Percentiles rank a stretch among this genome's conserved stretches.
These are phyloP conservation scores for Trichophyton equinum DNA, from an alignment of 2,329 filamentous ascomycete genomes.

Conservation along the genomic window DNA sequence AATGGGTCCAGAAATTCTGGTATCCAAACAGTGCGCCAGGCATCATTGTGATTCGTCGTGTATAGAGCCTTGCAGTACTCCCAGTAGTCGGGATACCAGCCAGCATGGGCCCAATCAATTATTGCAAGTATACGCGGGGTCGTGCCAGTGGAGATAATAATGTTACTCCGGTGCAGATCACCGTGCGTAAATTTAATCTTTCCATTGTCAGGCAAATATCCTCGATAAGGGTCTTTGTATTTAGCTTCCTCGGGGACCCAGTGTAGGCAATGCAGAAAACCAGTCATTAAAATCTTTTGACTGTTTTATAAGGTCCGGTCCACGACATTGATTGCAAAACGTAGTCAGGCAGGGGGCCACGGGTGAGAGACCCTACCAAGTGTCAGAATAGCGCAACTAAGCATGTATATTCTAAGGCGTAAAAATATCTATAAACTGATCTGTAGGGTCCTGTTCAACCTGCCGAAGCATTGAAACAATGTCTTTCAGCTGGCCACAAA, in stretches of 20 bases:
- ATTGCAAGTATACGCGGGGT: constrained; percentile 17
- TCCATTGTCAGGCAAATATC: constrained; percentile 19
- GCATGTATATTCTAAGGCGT: too few relatives aligned
- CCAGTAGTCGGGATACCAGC: constrained; percentile 26
- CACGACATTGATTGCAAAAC: constrained; percentile 14
- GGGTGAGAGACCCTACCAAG: constrained; percentile 15
- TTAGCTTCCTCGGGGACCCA: constrained; percentile 9
- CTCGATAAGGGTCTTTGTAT: constrained; percentile 14
- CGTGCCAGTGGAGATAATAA: constrained; percentile 17
- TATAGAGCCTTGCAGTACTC: constrained; percentile 24
- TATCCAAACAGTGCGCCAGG: constrained; percentile 15
- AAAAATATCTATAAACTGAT: constrained; percentile 17
- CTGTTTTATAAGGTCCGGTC: constrained; percentile 15
- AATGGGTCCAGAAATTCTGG: constrained; percentile 12
- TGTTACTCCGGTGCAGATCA: constrained; percentile 23
- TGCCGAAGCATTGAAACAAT: constrained; percentile 14
- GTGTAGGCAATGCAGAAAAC: constrained; percentile 17
- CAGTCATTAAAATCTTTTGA: constrained; percentile 20
- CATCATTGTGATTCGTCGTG: constrained; percentile 13
- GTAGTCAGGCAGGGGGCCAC: constrained; percentile 13
- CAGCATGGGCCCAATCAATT: constrained; percentile 23
- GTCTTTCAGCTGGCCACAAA: constrained; percentile 14
- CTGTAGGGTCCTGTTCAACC: constrained; percentile 15
- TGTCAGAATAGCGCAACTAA: not conserved
- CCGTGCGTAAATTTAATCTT: constrained; percentile 24